Percentiles rank a stretch among this genome's conserved stretches.
Evolutionary conservation across 192 early-diverging fungal genomes (phyloP).

Genomic region (Backusella tuberculispora): DNA sequence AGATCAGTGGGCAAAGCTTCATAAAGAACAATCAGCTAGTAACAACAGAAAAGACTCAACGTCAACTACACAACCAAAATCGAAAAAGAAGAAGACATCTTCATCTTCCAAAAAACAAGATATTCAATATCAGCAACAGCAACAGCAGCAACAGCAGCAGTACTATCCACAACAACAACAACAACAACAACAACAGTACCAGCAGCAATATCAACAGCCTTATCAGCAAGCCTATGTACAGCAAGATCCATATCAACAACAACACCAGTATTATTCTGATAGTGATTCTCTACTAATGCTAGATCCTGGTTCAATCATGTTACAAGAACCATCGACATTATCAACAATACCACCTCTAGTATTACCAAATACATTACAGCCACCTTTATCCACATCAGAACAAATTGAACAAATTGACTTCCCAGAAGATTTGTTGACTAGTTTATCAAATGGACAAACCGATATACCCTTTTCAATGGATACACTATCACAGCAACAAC

Average conservation of each 20-base stretch:
- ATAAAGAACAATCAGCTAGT: not conserved
- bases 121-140: not conserved
- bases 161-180: not conserved
- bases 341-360: not conserved
- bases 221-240: not conserved
- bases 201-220: not conserved
- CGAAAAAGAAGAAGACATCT: not conserved
- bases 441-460: not conserved
- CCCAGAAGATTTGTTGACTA: no score
- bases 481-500: not conserved
- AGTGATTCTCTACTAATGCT: no score
- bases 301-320: not conserved
- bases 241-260: not conserved
- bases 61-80: not conserved
- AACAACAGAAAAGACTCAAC: not conserved
- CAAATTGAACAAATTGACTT: not conserved
- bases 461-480: not conserved
- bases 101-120: not conserved
- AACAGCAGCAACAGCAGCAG: not conserved
- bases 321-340: not conserved
- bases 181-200: not conserved
- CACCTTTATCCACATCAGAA: not conserved
- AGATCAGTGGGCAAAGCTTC: constrained; percentile 60
- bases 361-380: not conserved
- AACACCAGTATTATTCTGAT: no score